phyloP scores from a whole-genome alignment of 1,284 basidiomycete genomes.

The Wolfiporia cocos region DNA sequence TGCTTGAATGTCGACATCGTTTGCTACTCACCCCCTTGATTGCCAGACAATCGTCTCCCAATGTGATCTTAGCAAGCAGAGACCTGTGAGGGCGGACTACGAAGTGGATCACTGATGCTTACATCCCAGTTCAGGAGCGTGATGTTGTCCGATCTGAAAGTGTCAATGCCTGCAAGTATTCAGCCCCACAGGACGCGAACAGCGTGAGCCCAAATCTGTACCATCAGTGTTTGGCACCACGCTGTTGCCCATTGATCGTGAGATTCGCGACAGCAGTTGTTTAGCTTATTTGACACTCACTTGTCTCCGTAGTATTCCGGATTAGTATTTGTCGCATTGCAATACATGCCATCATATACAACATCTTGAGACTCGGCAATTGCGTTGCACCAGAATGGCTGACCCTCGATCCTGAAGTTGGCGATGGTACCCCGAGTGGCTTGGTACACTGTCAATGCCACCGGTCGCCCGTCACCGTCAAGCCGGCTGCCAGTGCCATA shows the following conservation, averaged over 20 bases:
- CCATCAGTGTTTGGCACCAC: conserved; percentile 64
- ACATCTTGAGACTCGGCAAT: conserved; percentile 48
- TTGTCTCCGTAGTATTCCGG: conserved; percentile 40
- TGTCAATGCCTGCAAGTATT: conserved; percentile 45
- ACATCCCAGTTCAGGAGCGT: conserved; percentile 49
- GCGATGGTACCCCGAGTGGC: conserved; percentile 40
- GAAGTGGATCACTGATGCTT: not conserved
- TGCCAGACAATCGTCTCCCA: conserved; percentile 60
- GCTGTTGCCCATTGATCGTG: conserved; percentile 21
- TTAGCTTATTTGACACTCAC: conserved; percentile 25
- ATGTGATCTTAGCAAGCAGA: conserved; percentile 32
- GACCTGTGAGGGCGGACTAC: not conserved
- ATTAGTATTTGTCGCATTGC: conserved; percentile 60
- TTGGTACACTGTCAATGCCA: conserved; percentile 50
- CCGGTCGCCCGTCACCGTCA: conserved; percentile 58
- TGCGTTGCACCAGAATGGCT: conserved; percentile 63
- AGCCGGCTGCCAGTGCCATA: conserved; percentile 25
- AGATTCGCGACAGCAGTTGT: conserved; percentile 3
- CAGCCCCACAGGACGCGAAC: not conserved
- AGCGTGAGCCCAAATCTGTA: conserved; percentile 9
- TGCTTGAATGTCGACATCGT: not conserved
- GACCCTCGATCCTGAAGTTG: conserved; percentile 52
- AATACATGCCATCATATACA: conserved; percentile 52
- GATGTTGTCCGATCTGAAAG: conserved; percentile 49
- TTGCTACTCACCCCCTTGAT: conserved; percentile 45